Percentiles rank a stretch among this genome's conserved stretches.
Conservation (phyloP, 306 rosid genomes). For the Trifolium pratense region DNA sequence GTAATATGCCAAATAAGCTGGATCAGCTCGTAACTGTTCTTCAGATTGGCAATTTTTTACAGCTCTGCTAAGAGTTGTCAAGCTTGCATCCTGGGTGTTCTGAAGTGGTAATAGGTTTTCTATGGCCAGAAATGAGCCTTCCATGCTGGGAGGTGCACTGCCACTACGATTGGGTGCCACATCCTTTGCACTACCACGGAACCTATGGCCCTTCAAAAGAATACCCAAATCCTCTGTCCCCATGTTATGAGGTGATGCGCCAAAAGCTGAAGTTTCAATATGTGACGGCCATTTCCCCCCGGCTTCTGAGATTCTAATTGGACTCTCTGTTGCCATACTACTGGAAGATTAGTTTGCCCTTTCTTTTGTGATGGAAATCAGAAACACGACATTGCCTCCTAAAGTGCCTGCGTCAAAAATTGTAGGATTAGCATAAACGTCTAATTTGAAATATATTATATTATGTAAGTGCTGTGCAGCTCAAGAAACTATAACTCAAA, state of each 20-base stretch:
- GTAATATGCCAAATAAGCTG: slow-evolving; percentile 56
- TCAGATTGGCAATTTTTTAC: slow-evolving; percentile 55
- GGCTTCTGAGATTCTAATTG: slow-evolving; percentile 73
- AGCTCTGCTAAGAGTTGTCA: slow-evolving; percentile 53
- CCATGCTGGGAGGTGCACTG: slow-evolving; percentile 86
- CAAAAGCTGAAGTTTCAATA: slow-evolving; percentile 55
- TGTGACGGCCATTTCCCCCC: slow-evolving; percentile 74
- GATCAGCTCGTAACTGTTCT: slow-evolving; percentile 59
- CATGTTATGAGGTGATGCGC: slow-evolving; percentile 51
- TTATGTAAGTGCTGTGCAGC: background rate
- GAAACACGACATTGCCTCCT: slow-evolving; percentile 45
- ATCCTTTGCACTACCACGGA: slow-evolving; percentile 52
- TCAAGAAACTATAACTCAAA: slow-evolving; percentile 19
- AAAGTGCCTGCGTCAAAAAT: slow-evolving; percentile 20
- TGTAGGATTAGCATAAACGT: slow-evolving; percentile 21
- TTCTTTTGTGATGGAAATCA: slow-evolving; percentile 28
- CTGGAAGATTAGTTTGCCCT: slow-evolving; percentile 38
- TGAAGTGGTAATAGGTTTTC: slow-evolving; percentile 52
- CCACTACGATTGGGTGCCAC: slow-evolving; percentile 74
- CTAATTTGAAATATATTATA: slow-evolving; percentile 1
- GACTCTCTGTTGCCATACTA: slow-evolving; percentile 76
- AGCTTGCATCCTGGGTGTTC: slow-evolving; percentile 49
- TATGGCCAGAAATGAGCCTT: slow-evolving; percentile 69
- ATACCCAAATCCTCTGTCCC: slow-evolving; percentile 66
- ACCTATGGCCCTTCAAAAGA: slow-evolving; percentile 61